phyloP scores from a whole-genome alignment of 1,284 basidiomycete genomes.

The Anthracocystis walkeri region DNA sequence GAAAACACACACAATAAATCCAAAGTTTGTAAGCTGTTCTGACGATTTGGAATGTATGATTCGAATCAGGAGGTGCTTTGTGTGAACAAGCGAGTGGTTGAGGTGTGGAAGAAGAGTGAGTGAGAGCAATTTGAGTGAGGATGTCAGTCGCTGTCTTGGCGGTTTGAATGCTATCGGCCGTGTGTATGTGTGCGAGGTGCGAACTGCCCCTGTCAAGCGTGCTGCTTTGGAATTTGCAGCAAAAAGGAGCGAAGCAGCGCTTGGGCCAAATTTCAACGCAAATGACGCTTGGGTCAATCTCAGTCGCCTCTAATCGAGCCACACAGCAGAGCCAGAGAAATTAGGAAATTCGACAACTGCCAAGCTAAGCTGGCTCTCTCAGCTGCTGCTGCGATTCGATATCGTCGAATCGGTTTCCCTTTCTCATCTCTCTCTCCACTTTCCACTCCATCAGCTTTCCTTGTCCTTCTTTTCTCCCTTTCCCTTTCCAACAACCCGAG shows the following conservation, averaged over 20 bases:
- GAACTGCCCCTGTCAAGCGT: conserved; percentile 21
- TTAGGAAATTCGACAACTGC: conserved; percentile 7
- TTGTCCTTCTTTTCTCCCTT: not conserved
- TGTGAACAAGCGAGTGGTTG: not conserved
- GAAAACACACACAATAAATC: conserved; percentile 4
- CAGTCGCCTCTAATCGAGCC: conserved; percentile 2
- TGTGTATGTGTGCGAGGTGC: not conserved
- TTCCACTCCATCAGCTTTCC: not conserved
- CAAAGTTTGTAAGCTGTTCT: not conserved
- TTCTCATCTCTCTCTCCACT: not conserved
- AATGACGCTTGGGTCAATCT: conserved; percentile 16
- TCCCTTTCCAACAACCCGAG: not conserved
- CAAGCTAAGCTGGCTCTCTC: not conserved
- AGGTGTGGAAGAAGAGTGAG: not conserved
- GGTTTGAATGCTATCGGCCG: conserved; percentile 23
- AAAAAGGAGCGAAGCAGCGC: not conserved
- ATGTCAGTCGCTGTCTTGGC: no score
- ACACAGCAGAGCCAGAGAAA: not conserved
- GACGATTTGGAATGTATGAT: conserved; percentile 9
- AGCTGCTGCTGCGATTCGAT: not conserved
- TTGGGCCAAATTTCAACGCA: conserved; percentile 13
- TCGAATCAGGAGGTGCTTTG: no score
- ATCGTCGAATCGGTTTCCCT: not conserved
- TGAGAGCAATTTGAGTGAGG: not conserved
- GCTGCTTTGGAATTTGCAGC: not conserved